Percentiles rank a stretch among this genome's conserved stretches.
Conservation (phyloP, 176 grass and related monocot species). For the Canna indica region DNA sequence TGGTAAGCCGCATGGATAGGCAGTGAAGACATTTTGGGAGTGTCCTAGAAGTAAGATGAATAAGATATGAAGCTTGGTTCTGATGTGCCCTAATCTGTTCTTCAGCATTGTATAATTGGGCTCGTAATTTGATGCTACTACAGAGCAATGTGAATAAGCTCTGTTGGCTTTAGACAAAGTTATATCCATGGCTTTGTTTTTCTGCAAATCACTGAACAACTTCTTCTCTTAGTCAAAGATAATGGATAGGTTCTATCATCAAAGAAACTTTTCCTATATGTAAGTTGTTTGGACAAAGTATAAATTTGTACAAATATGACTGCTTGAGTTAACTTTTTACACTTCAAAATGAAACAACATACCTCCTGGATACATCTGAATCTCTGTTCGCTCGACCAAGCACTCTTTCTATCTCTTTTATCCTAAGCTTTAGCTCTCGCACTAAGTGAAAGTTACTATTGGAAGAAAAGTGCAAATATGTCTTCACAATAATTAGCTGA, state of each 20-base stretch:
- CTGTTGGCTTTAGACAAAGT: conserved; percentile 52
- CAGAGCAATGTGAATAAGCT: conserved; percentile 55
- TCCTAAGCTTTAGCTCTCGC: conserved; percentile 59
- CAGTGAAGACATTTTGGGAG: conserved; percentile 85
- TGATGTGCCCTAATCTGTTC: conserved; percentile 61
- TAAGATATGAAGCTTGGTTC: conserved; percentile 63
- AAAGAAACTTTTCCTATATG: not conserved
- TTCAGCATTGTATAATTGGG: conserved; percentile 62
- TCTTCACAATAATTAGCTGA: conserved; percentile 60
- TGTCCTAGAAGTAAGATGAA: conserved; percentile 55
- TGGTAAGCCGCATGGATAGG: conserved; percentile 62
- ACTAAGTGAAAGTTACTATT: conserved; percentile 41
- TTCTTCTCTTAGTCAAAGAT: conserved; percentile 31
- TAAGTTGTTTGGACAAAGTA: not conserved
- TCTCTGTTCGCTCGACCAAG: conserved; percentile 35
- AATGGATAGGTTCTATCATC: not conserved
- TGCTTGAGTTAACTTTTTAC: not conserved
- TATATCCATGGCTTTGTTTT: conserved; percentile 59
- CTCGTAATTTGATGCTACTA: conserved; percentile 53
- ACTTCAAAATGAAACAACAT: conserved; percentile 11
- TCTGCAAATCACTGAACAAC: conserved; percentile 59
- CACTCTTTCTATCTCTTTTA: conserved; percentile 69
- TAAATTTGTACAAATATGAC: not conserved
- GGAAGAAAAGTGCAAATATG: conserved; percentile 57
- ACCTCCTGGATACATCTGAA: conserved; percentile 53